A percentile compares a stretch with the other conserved stretches of the same genome.
phyloP scores from a whole-genome alignment of 2,329 filamentous ascomycete genomes.

The Metarhizium album region DNA sequence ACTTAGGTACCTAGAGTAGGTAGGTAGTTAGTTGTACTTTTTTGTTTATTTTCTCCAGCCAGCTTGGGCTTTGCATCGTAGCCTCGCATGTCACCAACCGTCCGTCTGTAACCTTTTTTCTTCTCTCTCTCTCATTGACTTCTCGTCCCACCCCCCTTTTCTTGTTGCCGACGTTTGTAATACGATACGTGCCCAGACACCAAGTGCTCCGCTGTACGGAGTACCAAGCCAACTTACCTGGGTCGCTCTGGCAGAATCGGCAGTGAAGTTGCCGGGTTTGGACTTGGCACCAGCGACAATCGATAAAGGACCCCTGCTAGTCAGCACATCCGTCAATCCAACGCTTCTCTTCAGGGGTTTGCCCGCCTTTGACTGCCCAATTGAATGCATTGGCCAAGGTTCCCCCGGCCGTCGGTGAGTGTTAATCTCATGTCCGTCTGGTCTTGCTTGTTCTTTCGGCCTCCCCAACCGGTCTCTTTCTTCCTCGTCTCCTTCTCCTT shows the following conservation, averaged over 20 bases:
- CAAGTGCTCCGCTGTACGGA: background rate
- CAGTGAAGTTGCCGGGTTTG: no score
- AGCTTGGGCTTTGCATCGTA: background rate
- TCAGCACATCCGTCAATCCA: no score
- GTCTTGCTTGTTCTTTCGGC: background rate
- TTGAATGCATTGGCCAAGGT: background rate
- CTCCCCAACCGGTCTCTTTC: background rate
- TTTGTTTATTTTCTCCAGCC: no score
- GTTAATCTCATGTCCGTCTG: background rate
- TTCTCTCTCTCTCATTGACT: no score
- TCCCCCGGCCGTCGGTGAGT: background rate
- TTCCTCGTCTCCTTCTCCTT: no score
- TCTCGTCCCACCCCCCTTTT: no score
- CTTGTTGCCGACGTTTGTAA: background rate
- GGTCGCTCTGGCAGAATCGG: no score
- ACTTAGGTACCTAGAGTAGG: no score
- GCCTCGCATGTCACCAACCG: background rate
- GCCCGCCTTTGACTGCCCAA: background rate
- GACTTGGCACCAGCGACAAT: background rate
- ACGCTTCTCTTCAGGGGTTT: slow-evolving; percentile 4
- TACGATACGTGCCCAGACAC: background rate
- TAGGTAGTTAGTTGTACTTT: no score
- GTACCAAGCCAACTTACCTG: no score
- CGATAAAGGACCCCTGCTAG: slow-evolving; percentile 6
- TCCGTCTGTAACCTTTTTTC: background rate